Percentiles rank a stretch among this genome's conserved stretches.
Conservation (phyloP, 371 early-diverging fungal species). For the Mortierella sp. region DNA sequence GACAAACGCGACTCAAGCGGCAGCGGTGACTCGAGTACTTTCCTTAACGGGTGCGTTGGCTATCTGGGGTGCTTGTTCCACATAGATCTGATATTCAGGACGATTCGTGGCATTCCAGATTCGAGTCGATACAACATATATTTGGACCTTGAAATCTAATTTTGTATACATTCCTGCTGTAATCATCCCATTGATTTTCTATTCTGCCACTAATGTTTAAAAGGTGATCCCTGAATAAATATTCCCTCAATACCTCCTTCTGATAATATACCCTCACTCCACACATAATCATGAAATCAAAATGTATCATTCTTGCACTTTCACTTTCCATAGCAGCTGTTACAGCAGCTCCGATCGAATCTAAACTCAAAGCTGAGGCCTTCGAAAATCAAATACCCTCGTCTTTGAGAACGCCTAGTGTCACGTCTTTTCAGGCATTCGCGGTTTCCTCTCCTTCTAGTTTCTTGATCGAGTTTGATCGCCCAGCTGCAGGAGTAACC, state of each 20-base stretch:
- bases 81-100: conserved; percentile 23
- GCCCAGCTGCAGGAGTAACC: conserved; percentile 29
- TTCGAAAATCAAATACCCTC: not conserved
- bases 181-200: not conserved
- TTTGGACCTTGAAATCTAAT: not conserved
- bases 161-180: not conserved
- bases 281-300: conserved; percentile 10
- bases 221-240: not conserved
- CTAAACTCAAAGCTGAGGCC: not conserved
- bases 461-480: conserved; percentile 42
- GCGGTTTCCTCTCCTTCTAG: conserved; percentile 21
- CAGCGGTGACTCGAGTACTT: not conserved
- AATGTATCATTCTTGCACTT: conserved; percentile 10
- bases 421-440: conserved; percentile 24
- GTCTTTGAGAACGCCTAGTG: not conserved
- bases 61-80: conserved; percentile 13
- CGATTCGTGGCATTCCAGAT: conserved; percentile 20
- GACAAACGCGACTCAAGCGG: not conserved
- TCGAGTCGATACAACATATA: not conserved
- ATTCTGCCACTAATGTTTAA: not conserved
- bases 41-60: not conserved
- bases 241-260: not conserved
- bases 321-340: conserved; percentile 19
- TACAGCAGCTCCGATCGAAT: conserved; percentile 9
- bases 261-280: conserved; percentile 1